phyloP scores from a whole-genome alignment of 768 basidiomycete genomes.

The Psilocybe cubensis region DNA sequence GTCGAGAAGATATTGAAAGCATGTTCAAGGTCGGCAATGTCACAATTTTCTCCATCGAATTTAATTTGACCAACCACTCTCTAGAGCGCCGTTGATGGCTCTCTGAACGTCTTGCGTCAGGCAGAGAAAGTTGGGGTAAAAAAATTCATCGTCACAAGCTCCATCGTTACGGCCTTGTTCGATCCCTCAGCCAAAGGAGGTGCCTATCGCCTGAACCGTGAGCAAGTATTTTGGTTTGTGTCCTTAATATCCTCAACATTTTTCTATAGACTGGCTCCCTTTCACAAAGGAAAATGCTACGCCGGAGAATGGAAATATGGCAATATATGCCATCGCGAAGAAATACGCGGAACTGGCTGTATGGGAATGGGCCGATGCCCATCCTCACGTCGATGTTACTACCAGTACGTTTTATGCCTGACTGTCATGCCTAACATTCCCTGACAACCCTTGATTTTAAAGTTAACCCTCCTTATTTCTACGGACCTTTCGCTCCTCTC shows the following conservation, averaged over 20 bases:
- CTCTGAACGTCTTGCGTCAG: constrained; percentile 40
- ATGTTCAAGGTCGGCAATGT: constrained; percentile 15
- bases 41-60: background rate
- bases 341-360: constrained; percentile 41
- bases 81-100: constrained; percentile 40
- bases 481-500: constrained; percentile 38
- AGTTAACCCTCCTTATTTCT: constrained; percentile 44
- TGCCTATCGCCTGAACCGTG: constrained; percentile 7
- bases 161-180: constrained; percentile 31
- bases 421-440: background rate
- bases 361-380: constrained; percentile 44
- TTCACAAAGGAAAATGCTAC: constrained; percentile 31
- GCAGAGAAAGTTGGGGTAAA: constrained; percentile 40
- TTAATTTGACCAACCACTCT: background rate
- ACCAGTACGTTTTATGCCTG: constrained; percentile 27
- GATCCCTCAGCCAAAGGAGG: constrained; percentile 18
- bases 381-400: constrained; percentile 42
- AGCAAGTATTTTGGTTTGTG: background rate
- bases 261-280: constrained; percentile 39
- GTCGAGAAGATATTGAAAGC: constrained; percentile 16
- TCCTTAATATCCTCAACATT: too few species aligned
- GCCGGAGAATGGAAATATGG: constrained; percentile 14
- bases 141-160: constrained; percentile 43
- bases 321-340: constrained; percentile 41
- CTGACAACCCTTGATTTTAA: background rate